Evolutionary conservation across 1,139 yeast genomes (phyloP).

Genomic region (Blastobotrys serpentis): DNA sequence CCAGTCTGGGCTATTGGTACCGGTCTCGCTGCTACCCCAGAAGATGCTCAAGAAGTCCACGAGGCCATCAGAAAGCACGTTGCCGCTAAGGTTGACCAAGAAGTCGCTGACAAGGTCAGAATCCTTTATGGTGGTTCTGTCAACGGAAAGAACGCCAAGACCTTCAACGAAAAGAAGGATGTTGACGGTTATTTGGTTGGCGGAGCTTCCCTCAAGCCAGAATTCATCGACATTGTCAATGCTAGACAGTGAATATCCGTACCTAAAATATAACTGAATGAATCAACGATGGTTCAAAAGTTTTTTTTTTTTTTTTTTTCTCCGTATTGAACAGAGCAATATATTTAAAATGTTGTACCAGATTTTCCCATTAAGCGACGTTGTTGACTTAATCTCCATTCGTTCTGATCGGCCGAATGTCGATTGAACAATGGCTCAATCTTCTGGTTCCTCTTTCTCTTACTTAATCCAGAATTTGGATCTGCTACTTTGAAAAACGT

Average conservation of each 20-base stretch:
- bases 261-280: not conserved
- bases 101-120: constrained; percentile 75
- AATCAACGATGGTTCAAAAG: not conserved
- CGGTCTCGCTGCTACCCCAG: constrained; percentile 98
- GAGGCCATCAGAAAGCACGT: constrained; percentile 82
- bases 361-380: not conserved
- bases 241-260: constrained; percentile 62
- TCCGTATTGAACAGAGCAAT: no score
- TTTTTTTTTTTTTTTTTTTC: not conserved
- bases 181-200: constrained; percentile 99
- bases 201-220: constrained; percentile 99
- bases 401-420: constrained; percentile 52
- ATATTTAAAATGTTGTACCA: not conserved
- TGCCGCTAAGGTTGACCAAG: constrained; percentile 69
- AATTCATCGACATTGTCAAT: constrained; percentile 91
- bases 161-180: constrained; percentile 88
- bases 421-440: constrained; percentile 64
- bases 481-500: constrained; percentile 71
- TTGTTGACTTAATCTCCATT: constrained; percentile 52
- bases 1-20: constrained; percentile 99
- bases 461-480: constrained; percentile 37
- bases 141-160: constrained; percentile 87
- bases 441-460: constrained; percentile 48
- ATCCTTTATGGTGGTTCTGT: constrained; percentile 99
- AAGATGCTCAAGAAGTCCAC: constrained; percentile 92